Conservation (phyloP, 2,329 filamentous ascomycete genomes). For the Pestalotiopsis sp. region DNA sequence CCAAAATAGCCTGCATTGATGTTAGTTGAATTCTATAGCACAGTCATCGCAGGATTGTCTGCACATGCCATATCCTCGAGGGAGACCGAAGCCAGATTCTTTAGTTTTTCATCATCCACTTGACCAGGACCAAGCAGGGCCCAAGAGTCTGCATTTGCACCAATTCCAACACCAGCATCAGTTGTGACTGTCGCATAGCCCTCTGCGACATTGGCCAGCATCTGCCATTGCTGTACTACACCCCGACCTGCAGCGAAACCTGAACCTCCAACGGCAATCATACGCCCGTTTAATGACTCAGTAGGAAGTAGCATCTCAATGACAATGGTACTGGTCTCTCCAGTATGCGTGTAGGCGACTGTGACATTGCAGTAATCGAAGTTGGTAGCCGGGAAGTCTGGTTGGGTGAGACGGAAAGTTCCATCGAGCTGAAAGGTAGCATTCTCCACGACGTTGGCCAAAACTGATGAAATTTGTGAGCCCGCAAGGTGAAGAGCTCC, state of each 20-base stretch:
- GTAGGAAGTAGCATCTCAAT: neutral
- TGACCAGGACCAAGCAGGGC: slow-evolving; percentile 23
- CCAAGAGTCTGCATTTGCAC: slow-evolving; percentile 19
- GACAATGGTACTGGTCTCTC: neutral
- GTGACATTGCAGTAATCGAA: slow-evolving; percentile 4
- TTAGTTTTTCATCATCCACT: slow-evolving; percentile 26
- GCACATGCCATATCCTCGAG: slow-evolving; percentile 22
- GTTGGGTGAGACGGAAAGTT: neutral
- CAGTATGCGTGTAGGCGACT: neutral
- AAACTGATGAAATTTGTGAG: neutral
- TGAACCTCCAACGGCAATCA: slow-evolving; percentile 33
- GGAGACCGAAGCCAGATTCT: slow-evolving; percentile 28
- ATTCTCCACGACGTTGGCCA: neutral
- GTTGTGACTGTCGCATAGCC: slow-evolving; percentile 32
- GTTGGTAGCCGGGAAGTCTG: neutral
- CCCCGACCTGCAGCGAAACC: slow-evolving; percentile 30
- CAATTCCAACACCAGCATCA: slow-evolving; percentile 25
- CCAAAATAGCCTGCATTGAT: slow-evolving; percentile 1
- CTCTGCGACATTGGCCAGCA: slow-evolving; percentile 22
- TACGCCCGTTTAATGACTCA: slow-evolving; percentile 30
- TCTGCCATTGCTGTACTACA: slow-evolving; percentile 19
- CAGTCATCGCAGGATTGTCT: neutral
- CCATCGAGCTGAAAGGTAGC: neutral
- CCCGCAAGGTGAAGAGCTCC: neutral
- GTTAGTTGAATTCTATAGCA: neutral